These are phyloP conservation scores for Suhomyces taliae DNA, from an alignment of 1,139 yeast genomes.

Conservation along the genomic window DNA sequence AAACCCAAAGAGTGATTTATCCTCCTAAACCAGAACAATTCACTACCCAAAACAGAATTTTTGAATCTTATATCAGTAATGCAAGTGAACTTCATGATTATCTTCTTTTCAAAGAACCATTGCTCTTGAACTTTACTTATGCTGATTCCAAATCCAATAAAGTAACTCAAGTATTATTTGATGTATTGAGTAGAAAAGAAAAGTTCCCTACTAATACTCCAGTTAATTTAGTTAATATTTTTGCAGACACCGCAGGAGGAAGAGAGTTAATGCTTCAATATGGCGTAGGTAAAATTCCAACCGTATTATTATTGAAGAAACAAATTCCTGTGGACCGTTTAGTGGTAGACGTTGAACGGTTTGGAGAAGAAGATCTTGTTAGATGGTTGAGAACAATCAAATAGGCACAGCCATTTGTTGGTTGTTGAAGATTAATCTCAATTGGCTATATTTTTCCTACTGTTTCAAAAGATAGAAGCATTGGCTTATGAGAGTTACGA, in stretches of 20 bases:
- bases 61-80: conserved; percentile 44
- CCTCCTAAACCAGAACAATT: conserved; percentile 42
- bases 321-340: conserved; percentile 61
- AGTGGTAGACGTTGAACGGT: conserved; percentile 41
- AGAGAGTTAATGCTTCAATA: conserved; percentile 59
- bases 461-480: too few species aligned
- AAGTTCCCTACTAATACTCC: conserved; percentile 37
- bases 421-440: not conserved
- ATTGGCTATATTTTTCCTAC: not conserved
- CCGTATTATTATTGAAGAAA: conserved; percentile 64
- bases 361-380: conserved; percentile 53
- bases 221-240: conserved; percentile 67
- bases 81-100: conserved; percentile 57
- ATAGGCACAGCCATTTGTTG: not conserved
- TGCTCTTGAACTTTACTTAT: conserved; percentile 70
- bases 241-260: conserved; percentile 65
- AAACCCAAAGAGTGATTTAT: conserved; percentile 28
- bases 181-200: conserved; percentile 51
- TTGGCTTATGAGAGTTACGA: too few species aligned
- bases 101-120: conserved; percentile 56
- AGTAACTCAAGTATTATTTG: conserved; percentile 63
- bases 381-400: conserved; percentile 45
- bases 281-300: conserved; percentile 60
- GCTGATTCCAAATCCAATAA: conserved; percentile 65
- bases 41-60: conserved; percentile 42